Base-by-base conservation (phyloP, 2,329 filamentous ascomycete genomes). In the Ceratocystis smalleyi region DNA sequence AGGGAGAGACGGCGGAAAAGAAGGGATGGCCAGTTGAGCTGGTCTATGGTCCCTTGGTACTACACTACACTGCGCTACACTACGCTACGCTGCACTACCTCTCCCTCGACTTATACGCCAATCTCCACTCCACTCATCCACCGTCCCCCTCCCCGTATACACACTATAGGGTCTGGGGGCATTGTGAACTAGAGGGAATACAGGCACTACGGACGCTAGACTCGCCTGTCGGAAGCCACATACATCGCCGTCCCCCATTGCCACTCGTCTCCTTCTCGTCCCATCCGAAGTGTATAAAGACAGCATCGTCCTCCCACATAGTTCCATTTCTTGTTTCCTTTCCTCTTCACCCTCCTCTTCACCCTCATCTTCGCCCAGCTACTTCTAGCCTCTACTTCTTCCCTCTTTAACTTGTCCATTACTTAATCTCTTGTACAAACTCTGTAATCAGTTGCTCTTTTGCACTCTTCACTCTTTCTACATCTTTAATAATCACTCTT, bases 261-360 rank as follows among this genome's bases (percentile, higher is more conserved):
- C 1, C 47, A 19, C 47, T 22, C 45, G 45, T 22, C 45, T 22
- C n/a, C 17, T 22, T 22, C 47, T 10, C 5, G n/a, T 12, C 19
- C n/a, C 47, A 49, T 49, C 2, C 4, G 27, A 57, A 6, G 57
- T 55, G 59, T 66, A 66, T 66, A 66, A 66, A 66, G 62, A 51
- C 62, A 24, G 1, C 40, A 17, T 24, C n/a, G 40, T 19, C 8
- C 24, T 59, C 62, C 2, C 12, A 6, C 62, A 19, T 17, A 32
- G 17, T 17, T 6, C 10, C 35, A 22, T 27, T 8, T 19, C 17
- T 45, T 43, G 17, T 55, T 54, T 63, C 60, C 54, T 64, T 32
- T 66, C 35, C 59, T 66, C 65, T 35, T 64, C 65, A 66, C 65
- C 65, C 62, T 64, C 65, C 59, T 49, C 65, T 47, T 62, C 65